Conservation (phyloP, 371 early-diverging fungal genomes). For the Phascolomyces articulosus region DNA sequence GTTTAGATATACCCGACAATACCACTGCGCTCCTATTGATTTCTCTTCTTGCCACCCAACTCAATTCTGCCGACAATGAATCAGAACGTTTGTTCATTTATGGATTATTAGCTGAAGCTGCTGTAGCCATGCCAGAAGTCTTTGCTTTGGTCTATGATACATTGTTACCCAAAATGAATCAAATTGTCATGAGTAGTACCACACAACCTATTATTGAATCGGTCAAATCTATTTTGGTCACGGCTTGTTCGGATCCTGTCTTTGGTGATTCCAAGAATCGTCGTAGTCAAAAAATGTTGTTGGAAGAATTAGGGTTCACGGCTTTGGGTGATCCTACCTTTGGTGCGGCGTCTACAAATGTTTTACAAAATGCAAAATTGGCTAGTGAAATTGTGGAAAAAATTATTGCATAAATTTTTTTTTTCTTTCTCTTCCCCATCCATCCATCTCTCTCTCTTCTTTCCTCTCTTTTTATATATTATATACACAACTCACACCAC, state of each 20-base stretch:
- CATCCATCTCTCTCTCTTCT: background rate
- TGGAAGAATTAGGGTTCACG: conserved; percentile 61
- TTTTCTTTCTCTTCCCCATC: background rate
- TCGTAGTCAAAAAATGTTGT: conserved; percentile 48
- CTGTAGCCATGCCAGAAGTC: conserved; percentile 74
- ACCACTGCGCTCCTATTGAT: conserved; percentile 75
- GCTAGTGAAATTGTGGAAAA: conserved; percentile 66
- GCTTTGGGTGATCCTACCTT: conserved; percentile 48
- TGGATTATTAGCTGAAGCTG: conserved; percentile 81
- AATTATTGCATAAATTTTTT: conserved; percentile 41
- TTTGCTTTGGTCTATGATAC: conserved; percentile 78
- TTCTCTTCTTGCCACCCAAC: conserved; percentile 78
- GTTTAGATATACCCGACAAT: conserved; percentile 66
- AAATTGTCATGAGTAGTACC: conserved; percentile 70
- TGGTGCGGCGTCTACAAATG: conserved; percentile 50
- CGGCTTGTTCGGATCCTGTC: conserved; percentile 69
- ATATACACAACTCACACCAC: too few relatives aligned
- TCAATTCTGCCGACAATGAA: conserved; percentile 83
- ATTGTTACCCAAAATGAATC: conserved; percentile 78
- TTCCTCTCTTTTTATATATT: background rate
- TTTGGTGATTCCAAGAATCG: conserved; percentile 51
- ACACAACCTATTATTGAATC: conserved; percentile 74
- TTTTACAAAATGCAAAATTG: conserved; percentile 53
- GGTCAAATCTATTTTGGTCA: conserved; percentile 78
- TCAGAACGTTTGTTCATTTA: conserved; percentile 86